These are phyloP conservation scores for Psilocybe subaeruginosa DNA, from an alignment of 768 basidiomycete genomes.

Conservation along the genomic window DNA sequence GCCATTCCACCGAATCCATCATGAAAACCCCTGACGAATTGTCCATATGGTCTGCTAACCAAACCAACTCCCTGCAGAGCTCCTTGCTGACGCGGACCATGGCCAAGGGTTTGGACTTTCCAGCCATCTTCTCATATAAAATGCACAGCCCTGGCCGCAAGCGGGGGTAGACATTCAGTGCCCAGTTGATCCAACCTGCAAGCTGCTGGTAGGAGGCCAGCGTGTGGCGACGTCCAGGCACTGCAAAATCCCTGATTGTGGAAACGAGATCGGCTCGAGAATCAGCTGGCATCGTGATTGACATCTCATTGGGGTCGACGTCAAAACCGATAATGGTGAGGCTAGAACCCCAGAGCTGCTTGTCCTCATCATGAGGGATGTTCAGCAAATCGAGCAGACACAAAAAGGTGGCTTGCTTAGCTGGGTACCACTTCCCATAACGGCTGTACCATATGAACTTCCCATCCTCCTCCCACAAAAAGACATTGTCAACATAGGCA, in stretches of 20 bases:
- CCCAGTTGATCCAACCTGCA: conserved; percentile 43
- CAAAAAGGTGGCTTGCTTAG: conserved; percentile 33
- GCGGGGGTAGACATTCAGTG: conserved; percentile 39
- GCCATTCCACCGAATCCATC: conserved; percentile 21
- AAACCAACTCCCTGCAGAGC: conserved; percentile 29
- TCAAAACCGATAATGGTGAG: conserved; percentile 42
- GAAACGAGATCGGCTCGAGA: background rate
- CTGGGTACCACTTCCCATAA: conserved; percentile 28
- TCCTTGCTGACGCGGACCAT: conserved; percentile 30
- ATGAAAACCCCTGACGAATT: conserved; percentile 24
- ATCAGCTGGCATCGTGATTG: conserved; percentile 26
- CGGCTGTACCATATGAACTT: conserved; percentile 29
- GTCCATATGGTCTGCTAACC: conserved; percentile 32
- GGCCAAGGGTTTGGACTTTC: conserved; percentile 17
- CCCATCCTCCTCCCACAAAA: conserved; percentile 17
- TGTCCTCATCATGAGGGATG: conserved; percentile 40
- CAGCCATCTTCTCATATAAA: conserved; percentile 37
- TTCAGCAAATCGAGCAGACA: conserved; percentile 41
- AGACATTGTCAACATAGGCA: conserved; percentile 39
- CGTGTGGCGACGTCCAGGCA: background rate
- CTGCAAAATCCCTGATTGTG: background rate
- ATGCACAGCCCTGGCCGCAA: conserved; percentile 33
- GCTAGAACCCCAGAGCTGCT: conserved; percentile 35
- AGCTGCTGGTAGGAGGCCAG: conserved; percentile 25
- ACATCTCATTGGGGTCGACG: conserved; percentile 33